Evolutionary conservation across 371 early-diverging fungal species (phyloP).

Genomic region (Lichtheimia corymbifera): DNA sequence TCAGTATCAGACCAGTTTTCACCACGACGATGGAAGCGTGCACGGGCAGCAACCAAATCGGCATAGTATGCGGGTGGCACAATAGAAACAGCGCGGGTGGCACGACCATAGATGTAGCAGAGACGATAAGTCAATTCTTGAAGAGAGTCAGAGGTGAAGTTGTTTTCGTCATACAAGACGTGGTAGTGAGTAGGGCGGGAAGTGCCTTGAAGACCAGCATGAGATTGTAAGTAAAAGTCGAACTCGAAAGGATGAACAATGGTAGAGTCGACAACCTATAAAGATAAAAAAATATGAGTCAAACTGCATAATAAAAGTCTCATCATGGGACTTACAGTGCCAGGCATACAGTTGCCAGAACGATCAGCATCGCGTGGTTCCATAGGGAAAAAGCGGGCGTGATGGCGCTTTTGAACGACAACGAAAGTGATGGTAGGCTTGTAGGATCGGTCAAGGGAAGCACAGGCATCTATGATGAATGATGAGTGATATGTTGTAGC

Average conservation of each 20-base stretch:
- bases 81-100: slow-evolving; percentile 77
- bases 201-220: slow-evolving; percentile 88
- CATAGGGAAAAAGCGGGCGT: slow-evolving; percentile 87
- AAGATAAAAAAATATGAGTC: background rate
- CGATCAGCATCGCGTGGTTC: slow-evolving; percentile 45
- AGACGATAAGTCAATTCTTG: slow-evolving; percentile 82
- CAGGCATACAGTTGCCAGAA: slow-evolving; percentile 59
- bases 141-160: slow-evolving; percentile 68
- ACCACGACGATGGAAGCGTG: slow-evolving; percentile 68
- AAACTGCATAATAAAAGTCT: no score
- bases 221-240: slow-evolving; percentile 66
- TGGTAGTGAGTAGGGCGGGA: slow-evolving; percentile 87
- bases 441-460: slow-evolving; percentile 63
- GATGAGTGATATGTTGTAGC: no score
- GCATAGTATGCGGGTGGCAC: slow-evolving; percentile 88
- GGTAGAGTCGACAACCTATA: slow-evolving; percentile 27
- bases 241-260: background rate
- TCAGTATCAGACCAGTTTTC: slow-evolving; percentile 43
- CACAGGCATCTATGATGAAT: slow-evolving; percentile 60
- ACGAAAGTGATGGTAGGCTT: slow-evolving; percentile 87
- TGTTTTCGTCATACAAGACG: slow-evolving; percentile 81
- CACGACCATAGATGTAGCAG: slow-evolving; percentile 87
- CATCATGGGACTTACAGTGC: slow-evolving; percentile 77
- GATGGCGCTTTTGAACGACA: slow-evolving; percentile 94
- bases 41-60: slow-evolving; percentile 78